Percentiles rank a stretch among this genome's conserved stretches.
phyloP scores from a whole-genome alignment of 305 asterid species.

The Fraxinus albicans region DNA sequence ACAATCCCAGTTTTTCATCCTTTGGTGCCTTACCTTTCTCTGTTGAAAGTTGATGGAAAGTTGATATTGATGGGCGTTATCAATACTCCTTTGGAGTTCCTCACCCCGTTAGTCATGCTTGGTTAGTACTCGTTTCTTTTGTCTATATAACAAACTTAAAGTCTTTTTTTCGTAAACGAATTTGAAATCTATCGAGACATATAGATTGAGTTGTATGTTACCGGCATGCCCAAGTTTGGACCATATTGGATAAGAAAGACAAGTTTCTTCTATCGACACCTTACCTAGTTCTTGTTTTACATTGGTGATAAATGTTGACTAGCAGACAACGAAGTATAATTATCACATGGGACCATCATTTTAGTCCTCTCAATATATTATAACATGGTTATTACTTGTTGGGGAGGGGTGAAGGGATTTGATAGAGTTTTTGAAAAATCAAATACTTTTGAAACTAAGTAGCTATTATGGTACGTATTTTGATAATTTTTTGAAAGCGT shows the following conservation, averaged over 20 bases:
- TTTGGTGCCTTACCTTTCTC: slow-evolving; percentile 78
- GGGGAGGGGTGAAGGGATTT: no score
- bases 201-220: background rate
- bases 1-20: slow-evolving; percentile 82
- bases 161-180: background rate
- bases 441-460: no score
- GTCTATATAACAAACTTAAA: background rate
- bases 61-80: slow-evolving; percentile 92
- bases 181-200: background rate
- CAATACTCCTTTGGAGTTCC: slow-evolving; percentile 77
- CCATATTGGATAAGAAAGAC: background rate
- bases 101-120: slow-evolving; percentile 85
- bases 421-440: no score
- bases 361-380: background rate
- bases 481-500: no score
- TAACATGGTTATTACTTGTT: no score
- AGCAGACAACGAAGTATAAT: background rate
- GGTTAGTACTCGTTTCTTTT: slow-evolving; percentile 44
- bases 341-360: background rate
- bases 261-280: background rate
- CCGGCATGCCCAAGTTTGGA: background rate
- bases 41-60: slow-evolving; percentile 83
- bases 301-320: background rate
- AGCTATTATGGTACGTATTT: no score
- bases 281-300: background rate